A percentile compares a stretch with the other conserved stretches of the same genome.
Conservation (phyloP, 805 yeast genomes). For the Cyberlindnera lachancei region DNA sequence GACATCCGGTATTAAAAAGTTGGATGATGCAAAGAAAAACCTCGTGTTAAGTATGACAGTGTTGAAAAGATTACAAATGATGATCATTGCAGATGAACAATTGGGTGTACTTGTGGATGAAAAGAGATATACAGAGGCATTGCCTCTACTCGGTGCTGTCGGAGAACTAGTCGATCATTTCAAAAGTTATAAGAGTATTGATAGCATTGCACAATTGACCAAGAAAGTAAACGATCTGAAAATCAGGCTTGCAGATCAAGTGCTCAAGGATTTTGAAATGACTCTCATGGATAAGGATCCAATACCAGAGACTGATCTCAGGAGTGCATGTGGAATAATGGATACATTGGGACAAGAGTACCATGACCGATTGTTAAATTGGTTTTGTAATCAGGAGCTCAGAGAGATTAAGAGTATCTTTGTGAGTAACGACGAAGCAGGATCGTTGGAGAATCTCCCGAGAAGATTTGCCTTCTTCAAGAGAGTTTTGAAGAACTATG, state of each 20-base stretch:
- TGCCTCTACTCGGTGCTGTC: conserved; percentile 59
- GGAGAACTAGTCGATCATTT: conserved; percentile 66
- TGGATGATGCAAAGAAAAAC: conserved; percentile 81
- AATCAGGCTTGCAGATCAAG: conserved; percentile 55
- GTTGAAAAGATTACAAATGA: conserved; percentile 79
- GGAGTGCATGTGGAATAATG: conserved; percentile 65
- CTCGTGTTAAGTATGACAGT: conserved; percentile 80
- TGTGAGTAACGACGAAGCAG: conserved; percentile 82
- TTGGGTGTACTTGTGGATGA: conserved; percentile 40
- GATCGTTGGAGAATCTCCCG: conserved; percentile 78
- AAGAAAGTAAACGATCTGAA: conserved; percentile 53
- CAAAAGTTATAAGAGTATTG: conserved; percentile 74
- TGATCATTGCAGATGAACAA: conserved; percentile 65
- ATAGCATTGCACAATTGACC: conserved; percentile 64
- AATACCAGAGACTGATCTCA: conserved; percentile 25
- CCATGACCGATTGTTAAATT: conserved; percentile 52
- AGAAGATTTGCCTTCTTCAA: conserved; percentile 79
- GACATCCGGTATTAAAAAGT: conserved; percentile 68
- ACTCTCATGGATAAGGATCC: conserved; percentile 29
- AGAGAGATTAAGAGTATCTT: conserved; percentile 74
- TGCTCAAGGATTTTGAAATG: conserved; percentile 65
- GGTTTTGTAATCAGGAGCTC: conserved; percentile 67
- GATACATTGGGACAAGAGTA: conserved; percentile 55
- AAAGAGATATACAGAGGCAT: conserved; percentile 46
- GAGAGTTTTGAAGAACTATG: conserved; percentile 55